Base-by-base conservation (phyloP, 2,329 filamentous ascomycete species). In the Fusarium tuaranense region DNA sequence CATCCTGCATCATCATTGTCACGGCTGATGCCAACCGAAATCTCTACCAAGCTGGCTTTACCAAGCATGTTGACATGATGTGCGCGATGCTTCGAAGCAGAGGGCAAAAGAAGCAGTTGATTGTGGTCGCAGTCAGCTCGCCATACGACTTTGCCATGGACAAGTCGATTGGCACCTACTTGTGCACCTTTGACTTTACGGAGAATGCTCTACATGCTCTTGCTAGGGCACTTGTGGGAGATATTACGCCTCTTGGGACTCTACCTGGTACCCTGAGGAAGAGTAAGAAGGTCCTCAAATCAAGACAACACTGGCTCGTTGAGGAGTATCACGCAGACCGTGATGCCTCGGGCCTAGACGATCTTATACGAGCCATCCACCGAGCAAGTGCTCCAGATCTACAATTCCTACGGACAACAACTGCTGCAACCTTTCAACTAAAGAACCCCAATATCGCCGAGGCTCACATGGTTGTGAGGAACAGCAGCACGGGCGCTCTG, bases 111-210 rank as follows among this genome's bases (percentile, higher is more conserved):
- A 98, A 97, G 83, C 94, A 95, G 1, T 85, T 98, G 41, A 92
- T 98, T 27, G 96, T 98, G 5, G 93, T 98, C 9, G 94, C 96
- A 1, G 95, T 97, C 76, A 98, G 95, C 83, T 98, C 95, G 1
- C 96, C 96, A 0, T 98, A 98, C 82, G 96, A 98, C 82, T 98
- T 98, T 81, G 95, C 95, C 53, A 95, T 96, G 89, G 96, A 98
- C 79, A 93, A 93, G 74, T 92, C 92, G 1, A 96, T 98, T 46
- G 94, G 94, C 7, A 98, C 95, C 1, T 98, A 98, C 78, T 89
- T 98, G 46, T 98, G 96, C 85, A 98, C 95, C 0, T 98, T 97
- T 82, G 95, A 98, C 84, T 98, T 98, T 79, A 98, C 96, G 1
- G 96, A 98, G 78, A 96, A 94, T 9, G 95, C 96, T 20, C 90